phyloP scores from a whole-genome alignment of 495 filamentous ascomycete genomes.

The Cenococcum geophilum region DNA sequence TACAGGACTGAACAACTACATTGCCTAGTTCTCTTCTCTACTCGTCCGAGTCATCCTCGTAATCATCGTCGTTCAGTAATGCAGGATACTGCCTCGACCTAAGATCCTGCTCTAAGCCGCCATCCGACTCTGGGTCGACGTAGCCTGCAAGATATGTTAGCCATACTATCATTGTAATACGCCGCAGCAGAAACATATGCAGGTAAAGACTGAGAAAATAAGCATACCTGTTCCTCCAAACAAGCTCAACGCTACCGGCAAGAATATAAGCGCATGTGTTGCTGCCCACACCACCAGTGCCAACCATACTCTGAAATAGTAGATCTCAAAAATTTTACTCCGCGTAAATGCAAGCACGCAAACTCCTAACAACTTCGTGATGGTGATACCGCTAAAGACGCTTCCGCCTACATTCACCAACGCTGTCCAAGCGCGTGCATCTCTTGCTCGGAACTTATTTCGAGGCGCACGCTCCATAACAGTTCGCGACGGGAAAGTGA shows the following conservation, averaged over 20 bases:
- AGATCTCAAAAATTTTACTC: constrained; percentile 99
- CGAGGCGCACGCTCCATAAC: constrained; percentile 69
- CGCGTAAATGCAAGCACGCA: constrained; percentile 87
- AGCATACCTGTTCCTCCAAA: constrained; percentile 68
- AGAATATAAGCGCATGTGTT: constrained; percentile 78
- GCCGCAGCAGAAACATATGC: neutral
- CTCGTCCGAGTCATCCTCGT: constrained; percentile 41
- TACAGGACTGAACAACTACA: too few species aligned
- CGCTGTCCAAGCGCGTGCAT: constrained; percentile 84
- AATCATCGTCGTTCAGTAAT: constrained; percentile 42
- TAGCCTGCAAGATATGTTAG: constrained; percentile 52
- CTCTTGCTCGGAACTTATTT: constrained; percentile 62
- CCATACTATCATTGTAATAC: neutral
- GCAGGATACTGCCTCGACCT: constrained; percentile 40
- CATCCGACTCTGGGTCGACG: constrained; percentile 73
- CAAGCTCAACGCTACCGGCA: constrained; percentile 84
- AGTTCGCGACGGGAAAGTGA: constrained; percentile 77
- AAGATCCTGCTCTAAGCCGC: constrained; percentile 81
- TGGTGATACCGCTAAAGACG: constrained; percentile 91
- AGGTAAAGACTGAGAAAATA: constrained; percentile 23
- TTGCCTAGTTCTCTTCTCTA: neutral
- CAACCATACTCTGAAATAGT: constrained; percentile 96
- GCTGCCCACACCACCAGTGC: constrained; percentile 86
- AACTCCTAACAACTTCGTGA: constrained; percentile 92
- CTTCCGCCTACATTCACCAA: constrained; percentile 88